phyloP scores from a whole-genome alignment of 371 early-diverging fungal species.

The Furculomyces boomerangus region DNA sequence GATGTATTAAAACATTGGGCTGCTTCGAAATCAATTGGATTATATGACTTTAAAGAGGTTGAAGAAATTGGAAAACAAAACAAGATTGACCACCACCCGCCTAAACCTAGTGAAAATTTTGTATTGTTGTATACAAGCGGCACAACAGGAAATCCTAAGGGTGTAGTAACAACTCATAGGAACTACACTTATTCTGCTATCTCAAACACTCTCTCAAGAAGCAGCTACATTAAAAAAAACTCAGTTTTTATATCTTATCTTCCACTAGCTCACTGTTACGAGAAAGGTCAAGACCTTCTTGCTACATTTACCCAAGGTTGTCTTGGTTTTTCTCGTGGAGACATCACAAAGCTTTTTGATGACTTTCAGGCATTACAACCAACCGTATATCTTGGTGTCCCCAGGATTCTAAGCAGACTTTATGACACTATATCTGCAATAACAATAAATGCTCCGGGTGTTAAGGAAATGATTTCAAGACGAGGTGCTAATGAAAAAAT shows the following conservation, averaged over 20 bases:
- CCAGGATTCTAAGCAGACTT: conserved; percentile 75
- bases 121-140: conserved; percentile 97
- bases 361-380: conserved; percentile 66
- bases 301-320: conserved; percentile 31
- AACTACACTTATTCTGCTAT: conserved; percentile 25
- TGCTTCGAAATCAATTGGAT: conserved; percentile 12
- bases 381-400: conserved; percentile 75
- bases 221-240: conserved; percentile 11
- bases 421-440: conserved; percentile 54
- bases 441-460: conserved; percentile 41
- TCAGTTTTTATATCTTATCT: conserved; percentile 35
- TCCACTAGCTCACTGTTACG: conserved; percentile 83
- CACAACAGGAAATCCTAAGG: conserved; percentile 46
- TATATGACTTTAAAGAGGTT: conserved; percentile 33
- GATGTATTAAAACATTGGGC: conserved; percentile 29
- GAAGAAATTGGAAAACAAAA: conserved; percentile 36
- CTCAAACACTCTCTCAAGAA: neutral
- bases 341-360: conserved; percentile 49
- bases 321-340: conserved; percentile 72
- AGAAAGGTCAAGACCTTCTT: conserved; percentile 37
- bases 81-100: conserved; percentile 21
- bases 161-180: conserved; percentile 15
- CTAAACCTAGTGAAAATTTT: conserved; percentile 52
- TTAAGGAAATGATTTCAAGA: conserved; percentile 38
- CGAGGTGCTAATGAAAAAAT: conserved; percentile 39